Evolutionary conservation across 2,329 filamentous ascomycete genomes (phyloP).

Genomic region (Colletotrichum sojae): DNA sequence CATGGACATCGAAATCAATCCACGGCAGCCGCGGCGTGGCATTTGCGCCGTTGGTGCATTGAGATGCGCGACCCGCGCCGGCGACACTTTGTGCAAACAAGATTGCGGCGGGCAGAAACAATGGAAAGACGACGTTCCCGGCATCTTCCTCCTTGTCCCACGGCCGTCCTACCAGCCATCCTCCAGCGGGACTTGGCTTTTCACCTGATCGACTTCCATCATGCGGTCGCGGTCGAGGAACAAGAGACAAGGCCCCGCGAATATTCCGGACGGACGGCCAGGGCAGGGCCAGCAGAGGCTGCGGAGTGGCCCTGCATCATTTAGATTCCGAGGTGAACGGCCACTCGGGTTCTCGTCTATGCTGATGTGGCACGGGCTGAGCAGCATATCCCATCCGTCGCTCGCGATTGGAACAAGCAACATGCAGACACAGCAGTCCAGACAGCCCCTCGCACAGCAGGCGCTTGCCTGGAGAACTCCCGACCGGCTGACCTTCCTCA

Average conservation of each 20-base stretch:
- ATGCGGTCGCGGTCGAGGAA: conserved; percentile 6
- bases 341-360: conserved; percentile 3
- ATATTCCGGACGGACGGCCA: conserved; percentile 15
- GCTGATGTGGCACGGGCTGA: conserved; percentile 13
- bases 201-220: not conserved
- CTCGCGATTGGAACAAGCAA: conserved; percentile 1
- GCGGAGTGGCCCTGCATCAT: conserved; percentile 15
- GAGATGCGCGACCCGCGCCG: conserved; percentile 3
- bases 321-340: conserved; percentile 10
- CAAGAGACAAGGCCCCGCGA: conserved; percentile 13
- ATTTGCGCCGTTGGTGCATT: conserved; percentile 7
- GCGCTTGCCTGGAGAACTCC: conserved; percentile 15
- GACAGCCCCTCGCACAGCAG: conserved; percentile 24
- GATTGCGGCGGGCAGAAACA: conserved; percentile 14
- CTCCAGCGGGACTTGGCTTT: not conserved
- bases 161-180: conserved; percentile 3
- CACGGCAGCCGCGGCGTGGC: conserved; percentile 15
- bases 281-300: conserved; percentile 10
- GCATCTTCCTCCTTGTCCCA: conserved; percentile 14
- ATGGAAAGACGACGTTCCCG: not conserved
- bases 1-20: conserved; percentile 16
- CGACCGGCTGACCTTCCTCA: not conserved
- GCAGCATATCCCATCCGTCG: not conserved
- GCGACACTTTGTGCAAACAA: not conserved
- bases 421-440: conserved; percentile 17